These are phyloP conservation scores for Debaryomyces singareniensis DNA, from an alignment of 1,139 yeast genomes.

Conservation along the genomic window DNA sequence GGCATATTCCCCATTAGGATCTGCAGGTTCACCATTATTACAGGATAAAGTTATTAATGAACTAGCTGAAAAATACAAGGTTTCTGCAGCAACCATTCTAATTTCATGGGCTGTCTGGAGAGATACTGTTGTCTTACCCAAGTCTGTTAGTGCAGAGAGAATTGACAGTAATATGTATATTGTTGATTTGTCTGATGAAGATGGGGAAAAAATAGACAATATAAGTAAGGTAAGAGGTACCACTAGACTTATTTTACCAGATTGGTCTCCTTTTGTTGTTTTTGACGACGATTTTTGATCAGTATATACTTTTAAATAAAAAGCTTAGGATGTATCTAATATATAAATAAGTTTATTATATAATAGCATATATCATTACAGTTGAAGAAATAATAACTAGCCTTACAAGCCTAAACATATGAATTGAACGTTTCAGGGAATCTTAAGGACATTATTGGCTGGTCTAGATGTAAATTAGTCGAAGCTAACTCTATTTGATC, in stretches of 20 bases:
- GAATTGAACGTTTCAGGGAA: too few species aligned
- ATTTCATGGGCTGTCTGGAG: constrained; percentile 50
- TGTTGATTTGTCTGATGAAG: constrained; percentile 23
- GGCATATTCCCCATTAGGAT: constrained; percentile 62
- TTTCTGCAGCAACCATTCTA: constrained; percentile 39
- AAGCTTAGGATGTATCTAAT: too few species aligned
- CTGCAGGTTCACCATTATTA: constrained; percentile 17
- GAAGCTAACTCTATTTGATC: too few species aligned
- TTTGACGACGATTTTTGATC: too few species aligned
- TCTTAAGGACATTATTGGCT: too few species aligned
- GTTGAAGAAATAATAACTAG: too few species aligned
- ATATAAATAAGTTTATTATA: too few species aligned
- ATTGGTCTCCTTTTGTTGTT: constrained; percentile 9
- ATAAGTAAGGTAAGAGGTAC: constrained; percentile 25
- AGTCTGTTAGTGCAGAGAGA: constrained; percentile 38
- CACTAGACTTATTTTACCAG: constrained; percentile 23
- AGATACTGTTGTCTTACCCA: constrained; percentile 48
- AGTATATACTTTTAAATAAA: too few species aligned
- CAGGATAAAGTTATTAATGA: constrained; percentile 33
- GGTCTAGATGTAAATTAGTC: too few species aligned
- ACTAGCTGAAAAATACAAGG: constrained; percentile 40
- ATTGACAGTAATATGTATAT: constrained; percentile 28
- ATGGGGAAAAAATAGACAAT: constrained; percentile 25
- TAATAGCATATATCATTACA: too few species aligned
- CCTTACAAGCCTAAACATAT: too few species aligned